phyloP scores from a whole-genome alignment of 495 filamentous ascomycete species.

The Beverwykella pulmonaria region DNA sequence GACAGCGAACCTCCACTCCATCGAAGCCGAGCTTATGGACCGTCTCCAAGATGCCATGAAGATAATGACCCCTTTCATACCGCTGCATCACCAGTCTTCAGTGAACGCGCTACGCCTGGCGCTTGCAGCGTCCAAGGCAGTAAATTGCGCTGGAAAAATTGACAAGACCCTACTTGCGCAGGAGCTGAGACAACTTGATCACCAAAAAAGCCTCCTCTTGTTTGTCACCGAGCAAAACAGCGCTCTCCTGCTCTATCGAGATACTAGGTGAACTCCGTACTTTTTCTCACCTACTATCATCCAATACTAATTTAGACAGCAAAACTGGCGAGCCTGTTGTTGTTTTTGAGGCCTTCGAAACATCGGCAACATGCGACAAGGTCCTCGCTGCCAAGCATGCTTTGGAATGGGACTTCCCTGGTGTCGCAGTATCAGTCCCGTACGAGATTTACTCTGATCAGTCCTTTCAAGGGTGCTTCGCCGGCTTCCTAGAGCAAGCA shows the following conservation, averaged over 20 bases:
- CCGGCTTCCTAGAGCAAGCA: conserved; percentile 60
- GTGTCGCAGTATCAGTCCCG: conserved; percentile 48
- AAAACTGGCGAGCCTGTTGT: no score
- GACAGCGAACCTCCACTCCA: no score
- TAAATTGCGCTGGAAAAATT: conserved; percentile 19
- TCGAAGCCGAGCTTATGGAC: conserved; percentile 10
- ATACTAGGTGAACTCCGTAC: conserved; percentile 6
- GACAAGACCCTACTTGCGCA: conserved; percentile 17
- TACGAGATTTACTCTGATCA: conserved; percentile 44
- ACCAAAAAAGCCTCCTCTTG: conserved; percentile 9
- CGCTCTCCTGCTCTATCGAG: conserved; percentile 17
- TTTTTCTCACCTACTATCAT: background rate
- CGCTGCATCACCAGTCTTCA: background rate
- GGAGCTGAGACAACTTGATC: conserved; percentile 1
- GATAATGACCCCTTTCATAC: background rate
- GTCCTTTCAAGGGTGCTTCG: conserved; percentile 54
- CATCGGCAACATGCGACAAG: conserved; percentile 53
- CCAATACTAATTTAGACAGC: no score
- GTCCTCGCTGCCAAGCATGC: conserved; percentile 51
- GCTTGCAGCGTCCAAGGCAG: conserved; percentile 5
- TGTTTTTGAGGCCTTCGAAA: conserved; percentile 61
- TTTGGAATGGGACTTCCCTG: conserved; percentile 54
- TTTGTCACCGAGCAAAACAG: conserved; percentile 30
- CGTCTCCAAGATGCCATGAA: conserved; percentile 10
- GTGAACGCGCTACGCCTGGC: conserved; percentile 2